phyloP scores from a whole-genome alignment of 805 yeast species.

The Candida tibetensis region DNA sequence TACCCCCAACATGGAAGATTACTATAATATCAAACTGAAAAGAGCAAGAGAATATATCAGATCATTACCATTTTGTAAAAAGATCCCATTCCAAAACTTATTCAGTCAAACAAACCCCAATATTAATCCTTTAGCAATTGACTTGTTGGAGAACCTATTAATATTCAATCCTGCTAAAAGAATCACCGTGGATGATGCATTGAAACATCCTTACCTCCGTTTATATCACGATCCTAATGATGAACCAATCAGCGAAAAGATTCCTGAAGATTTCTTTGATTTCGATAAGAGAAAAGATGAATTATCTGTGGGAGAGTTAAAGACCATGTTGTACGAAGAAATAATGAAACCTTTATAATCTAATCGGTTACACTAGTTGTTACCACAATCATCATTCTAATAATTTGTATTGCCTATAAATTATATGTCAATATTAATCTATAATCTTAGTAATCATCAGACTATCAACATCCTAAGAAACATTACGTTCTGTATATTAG shows the following conservation, averaged over 20 bases:
- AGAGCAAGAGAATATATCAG: constrained; percentile 88
- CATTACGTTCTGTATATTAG: no score
- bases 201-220: constrained; percentile 79
- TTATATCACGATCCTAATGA: constrained; percentile 94
- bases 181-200: constrained; percentile 72
- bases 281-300: constrained; percentile 84
- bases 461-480: no score
- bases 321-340: constrained; percentile 74
- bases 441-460: no score
- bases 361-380: no score
- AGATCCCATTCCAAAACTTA: constrained; percentile 51
- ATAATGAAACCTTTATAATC: constrained; percentile 56
- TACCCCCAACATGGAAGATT: constrained; percentile 80
- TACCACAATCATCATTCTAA: no score
- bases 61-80: constrained; percentile 69
- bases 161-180: constrained; percentile 71
- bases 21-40: constrained; percentile 67
- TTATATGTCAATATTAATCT: no score
- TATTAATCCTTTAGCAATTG: constrained; percentile 47
- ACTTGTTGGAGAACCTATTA: constrained; percentile 62
- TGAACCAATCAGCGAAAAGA: constrained; percentile 82
- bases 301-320: constrained; percentile 71
- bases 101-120: constrained; percentile 18
- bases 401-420: no score
- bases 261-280: constrained; percentile 83